phyloP scores from a whole-genome alignment of 306 rosid genomes.

The Cicer yamashitae region DNA sequence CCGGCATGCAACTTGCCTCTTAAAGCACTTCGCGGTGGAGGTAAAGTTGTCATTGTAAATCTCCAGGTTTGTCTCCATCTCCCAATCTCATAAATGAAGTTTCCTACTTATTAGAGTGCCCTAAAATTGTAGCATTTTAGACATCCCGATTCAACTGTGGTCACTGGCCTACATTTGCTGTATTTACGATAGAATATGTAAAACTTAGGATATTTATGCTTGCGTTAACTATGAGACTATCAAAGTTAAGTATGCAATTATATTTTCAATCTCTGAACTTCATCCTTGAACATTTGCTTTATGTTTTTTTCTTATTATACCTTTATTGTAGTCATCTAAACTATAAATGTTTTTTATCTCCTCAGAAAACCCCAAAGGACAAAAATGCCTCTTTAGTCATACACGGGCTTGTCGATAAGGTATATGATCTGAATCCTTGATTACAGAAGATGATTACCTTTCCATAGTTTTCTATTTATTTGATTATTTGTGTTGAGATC shows the following conservation, averaged over 20 bases:
- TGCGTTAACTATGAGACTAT: constrained; percentile 15
- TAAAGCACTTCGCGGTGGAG: constrained; percentile 93
- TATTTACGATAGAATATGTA: constrained; percentile 13
- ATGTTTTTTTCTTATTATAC: background rate
- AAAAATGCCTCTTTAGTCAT: constrained; percentile 90
- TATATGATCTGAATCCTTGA: constrained; percentile 48
- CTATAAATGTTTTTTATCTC: constrained; percentile 46
- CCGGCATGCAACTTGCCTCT: constrained; percentile 99
- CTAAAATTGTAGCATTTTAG: constrained; percentile 21
- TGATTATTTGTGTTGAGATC: background rate
- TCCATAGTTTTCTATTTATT: background rate
- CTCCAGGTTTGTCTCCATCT: constrained; percentile 72
- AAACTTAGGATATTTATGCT: constrained; percentile 31
- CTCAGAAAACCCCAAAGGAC: constrained; percentile 96
- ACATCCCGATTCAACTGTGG: background rate
- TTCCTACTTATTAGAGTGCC: background rate
- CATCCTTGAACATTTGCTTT: constrained; percentile 14
- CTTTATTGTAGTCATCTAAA: constrained; percentile 40
- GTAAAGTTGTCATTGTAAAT: constrained; percentile 90
- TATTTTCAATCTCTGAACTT: constrained; percentile 28
- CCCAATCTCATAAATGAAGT: too few species aligned
- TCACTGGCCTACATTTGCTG: background rate
- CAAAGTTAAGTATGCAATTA: constrained; percentile 30
- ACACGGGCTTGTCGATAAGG: constrained; percentile 93
- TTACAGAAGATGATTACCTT: constrained; percentile 22